A percentile compares a stretch with the other conserved stretches of the same genome.
Conservation (phyloP, 108 stramenopile genomes). For the Epipyxis sp. region DNA sequence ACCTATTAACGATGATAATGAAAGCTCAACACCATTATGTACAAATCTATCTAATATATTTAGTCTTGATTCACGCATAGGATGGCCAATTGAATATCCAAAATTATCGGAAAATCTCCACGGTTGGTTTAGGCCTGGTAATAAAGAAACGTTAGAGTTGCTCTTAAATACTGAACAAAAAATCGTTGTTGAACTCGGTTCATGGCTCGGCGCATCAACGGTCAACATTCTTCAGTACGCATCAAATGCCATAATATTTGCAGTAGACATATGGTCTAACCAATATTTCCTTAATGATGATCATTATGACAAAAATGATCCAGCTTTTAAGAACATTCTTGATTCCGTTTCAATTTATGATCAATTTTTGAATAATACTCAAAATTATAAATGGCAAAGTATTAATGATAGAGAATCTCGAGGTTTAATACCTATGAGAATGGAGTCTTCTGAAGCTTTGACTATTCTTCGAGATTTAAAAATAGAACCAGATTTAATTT, state of each 20-base stretch:
- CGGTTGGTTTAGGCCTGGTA: constrained; percentile 24
- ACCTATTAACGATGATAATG: too few species aligned
- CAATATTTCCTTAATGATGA: constrained; percentile 20
- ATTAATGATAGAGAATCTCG: background rate
- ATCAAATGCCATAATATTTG: constrained; percentile 16
- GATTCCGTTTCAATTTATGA: background rate
- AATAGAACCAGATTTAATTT: constrained; percentile 29
- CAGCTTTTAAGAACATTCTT: background rate
- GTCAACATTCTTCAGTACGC: background rate
- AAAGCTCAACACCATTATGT: too few species aligned
- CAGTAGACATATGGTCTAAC: constrained; percentile 29
- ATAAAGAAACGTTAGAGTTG: background rate
- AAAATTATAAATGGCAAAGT: background rate
- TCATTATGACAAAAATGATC: constrained; percentile 24
- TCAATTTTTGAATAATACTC: constrained; percentile 17
- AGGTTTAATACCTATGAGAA: constrained; percentile 28
- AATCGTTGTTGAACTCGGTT: constrained; percentile 13
- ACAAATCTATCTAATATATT: too few species aligned
- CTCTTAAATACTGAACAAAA: background rate
- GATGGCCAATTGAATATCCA: too few species aligned
- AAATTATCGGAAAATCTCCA: too few species aligned
- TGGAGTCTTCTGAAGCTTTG: constrained; percentile 14
- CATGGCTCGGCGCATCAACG: constrained; percentile 32
- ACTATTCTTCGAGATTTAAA: background rate
- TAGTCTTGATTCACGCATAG: too few species aligned